Percentiles rank a stretch among this genome's conserved stretches.
Evolutionary conservation across 495 filamentous ascomycete genomes (phyloP).

Genomic region (Haplographium delicatum): DNA sequence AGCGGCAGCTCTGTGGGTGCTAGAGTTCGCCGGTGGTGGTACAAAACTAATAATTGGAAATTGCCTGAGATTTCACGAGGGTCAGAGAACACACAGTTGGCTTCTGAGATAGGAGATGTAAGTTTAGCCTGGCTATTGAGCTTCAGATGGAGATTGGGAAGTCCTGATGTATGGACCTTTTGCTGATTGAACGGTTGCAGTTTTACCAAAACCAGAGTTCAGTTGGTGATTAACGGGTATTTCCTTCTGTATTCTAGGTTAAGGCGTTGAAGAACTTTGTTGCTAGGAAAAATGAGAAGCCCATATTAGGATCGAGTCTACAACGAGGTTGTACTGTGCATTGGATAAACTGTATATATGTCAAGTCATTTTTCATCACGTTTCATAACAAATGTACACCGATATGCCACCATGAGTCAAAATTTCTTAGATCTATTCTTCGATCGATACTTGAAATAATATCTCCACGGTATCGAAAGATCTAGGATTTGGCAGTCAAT

Average conservation of each 20-base stretch:
- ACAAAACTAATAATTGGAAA: slow-evolving; percentile 80
- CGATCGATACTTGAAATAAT: no score
- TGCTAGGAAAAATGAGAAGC: no score
- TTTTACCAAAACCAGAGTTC: slow-evolving; percentile 24
- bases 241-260: background rate
- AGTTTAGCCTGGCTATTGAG: slow-evolving; percentile 8
- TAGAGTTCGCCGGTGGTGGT: slow-evolving; percentile 81
- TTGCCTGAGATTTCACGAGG: slow-evolving; percentile 34
- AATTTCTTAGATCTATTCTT: background rate
- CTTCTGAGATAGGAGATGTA: slow-evolving; percentile 20
- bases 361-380: background rate
- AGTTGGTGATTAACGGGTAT: slow-evolving; percentile 5
- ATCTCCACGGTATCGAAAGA: no score
- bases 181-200: slow-evolving; percentile 18
- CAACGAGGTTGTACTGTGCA: no score
- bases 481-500: background rate
- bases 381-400: no score
- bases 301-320: no score
- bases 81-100: slow-evolving; percentile 15
- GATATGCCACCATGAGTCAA: no score
- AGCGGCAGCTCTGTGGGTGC: slow-evolving; percentile 67
- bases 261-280: background rate
- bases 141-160: slow-evolving; percentile 1
- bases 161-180: slow-evolving; percentile 8
- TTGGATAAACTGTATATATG: no score